Evolutionary conservation across 306 rosid species (phyloP), one percentile per base, ranked within the genome.

Genomic region (Lathyrus sativus): DNA sequence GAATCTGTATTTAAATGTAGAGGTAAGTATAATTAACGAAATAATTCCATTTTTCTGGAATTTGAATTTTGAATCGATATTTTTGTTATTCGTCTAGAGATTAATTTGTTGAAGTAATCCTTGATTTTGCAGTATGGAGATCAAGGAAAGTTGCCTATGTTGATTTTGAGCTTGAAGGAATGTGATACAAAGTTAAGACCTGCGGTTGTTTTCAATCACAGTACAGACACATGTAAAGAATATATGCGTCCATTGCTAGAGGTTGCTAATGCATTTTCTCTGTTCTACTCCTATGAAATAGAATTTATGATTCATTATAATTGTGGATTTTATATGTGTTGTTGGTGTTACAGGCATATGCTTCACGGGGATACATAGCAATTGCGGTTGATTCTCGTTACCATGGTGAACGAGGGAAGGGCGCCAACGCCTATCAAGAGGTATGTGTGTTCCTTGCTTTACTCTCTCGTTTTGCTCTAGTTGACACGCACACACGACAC

Each of bases 351-450:
- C 74, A 93, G 99, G 89, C 89, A 11, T 93, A 86, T 76, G 99
- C 99, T 83, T 93, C 97, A 11, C 84, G 96, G 70, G 97, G 96
- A 66, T 93, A 86, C 71, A 61, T 88, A 68, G 82, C 97, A 31
- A 56, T 93, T 59, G 81, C 96, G 4, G 62, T 90, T 65, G 97
- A 93, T 85, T 90, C 99, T 57, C 95, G 97, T 41, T 90, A 88
- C 85, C 99, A 93, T 26, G 99, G 99, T 58, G 95, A 93, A 88
- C 95, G 97, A 73, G 97, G 97, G 75, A 85, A 44, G 53, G 68
- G 57, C 76, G 24, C 65, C 35, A 81, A 83, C 49, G 80, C 90
- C 29, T 88, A 93, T 68, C 74, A n/a, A 6, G 95, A 88, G 64
- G 96, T 91, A 43, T 11, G 88, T 68, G 15, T 35, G 71, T 17